Evolutionary conservation across 2,329 filamentous ascomycete genomes (phyloP).

Genomic region (Aspergillus sojae): DNA sequence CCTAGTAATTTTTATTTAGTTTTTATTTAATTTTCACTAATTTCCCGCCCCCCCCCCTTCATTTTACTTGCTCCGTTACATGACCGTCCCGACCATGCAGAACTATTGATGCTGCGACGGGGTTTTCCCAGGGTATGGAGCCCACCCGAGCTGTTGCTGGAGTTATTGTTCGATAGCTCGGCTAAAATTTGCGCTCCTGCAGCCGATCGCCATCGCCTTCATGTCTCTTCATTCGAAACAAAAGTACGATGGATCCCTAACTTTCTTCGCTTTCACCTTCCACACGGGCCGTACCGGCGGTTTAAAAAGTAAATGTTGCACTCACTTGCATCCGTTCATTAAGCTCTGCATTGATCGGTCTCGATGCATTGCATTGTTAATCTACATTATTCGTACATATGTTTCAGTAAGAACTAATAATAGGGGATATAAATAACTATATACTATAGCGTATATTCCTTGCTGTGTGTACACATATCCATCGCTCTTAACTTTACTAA

Average conservation of each 20-base stretch:
- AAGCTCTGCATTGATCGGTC: constrained; percentile 10
- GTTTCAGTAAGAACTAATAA: not conserved
- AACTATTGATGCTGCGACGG: too few relatives aligned
- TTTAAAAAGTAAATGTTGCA: not conserved
- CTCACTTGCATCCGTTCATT: constrained; percentile 7
- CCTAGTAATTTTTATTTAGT: not conserved
- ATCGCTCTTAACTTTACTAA: too few relatives aligned
- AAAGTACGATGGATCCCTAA: constrained; percentile 10
- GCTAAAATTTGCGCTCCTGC: constrained; percentile 2
- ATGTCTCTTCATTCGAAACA: not conserved
- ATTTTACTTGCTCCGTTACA: not conserved
- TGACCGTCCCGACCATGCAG: not conserved
- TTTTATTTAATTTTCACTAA: too few relatives aligned
- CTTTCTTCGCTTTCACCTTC: constrained; percentile 7
- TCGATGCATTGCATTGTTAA: constrained; percentile 1
- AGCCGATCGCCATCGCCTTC: not conserved
- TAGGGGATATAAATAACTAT: not conserved
- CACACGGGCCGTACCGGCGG: constrained; percentile 20
- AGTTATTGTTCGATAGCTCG: not conserved
- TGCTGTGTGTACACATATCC: not conserved
- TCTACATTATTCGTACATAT: not conserved
- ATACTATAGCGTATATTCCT: not conserved
- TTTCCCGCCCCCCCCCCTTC: not conserved
- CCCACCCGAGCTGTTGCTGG: not conserved
- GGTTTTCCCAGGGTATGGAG: not conserved